Conservation (phyloP, 2,329 filamentous ascomycete genomes). For the Xylaria sp. region DNA sequence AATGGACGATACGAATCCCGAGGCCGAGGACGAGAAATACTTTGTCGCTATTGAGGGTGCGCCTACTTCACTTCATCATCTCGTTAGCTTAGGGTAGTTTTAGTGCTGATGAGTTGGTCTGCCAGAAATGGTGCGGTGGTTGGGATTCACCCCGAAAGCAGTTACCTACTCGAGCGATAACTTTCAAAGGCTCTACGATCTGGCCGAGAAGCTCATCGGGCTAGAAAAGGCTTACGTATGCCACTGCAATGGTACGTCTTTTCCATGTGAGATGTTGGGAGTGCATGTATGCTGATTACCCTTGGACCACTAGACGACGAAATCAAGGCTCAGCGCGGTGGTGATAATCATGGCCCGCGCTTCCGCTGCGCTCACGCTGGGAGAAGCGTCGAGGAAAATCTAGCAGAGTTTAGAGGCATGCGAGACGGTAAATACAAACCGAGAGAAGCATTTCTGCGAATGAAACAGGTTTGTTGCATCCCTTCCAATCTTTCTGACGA, state of each 20-base stretch:
- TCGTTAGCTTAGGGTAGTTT: background rate
- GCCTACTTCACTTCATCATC: background rate
- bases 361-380: conserved; percentile 85
- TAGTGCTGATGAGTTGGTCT: background rate
- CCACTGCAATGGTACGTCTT: conserved; percentile 72
- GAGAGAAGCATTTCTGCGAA: conserved; percentile 84
- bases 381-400: conserved; percentile 78
- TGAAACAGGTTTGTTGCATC: conserved; percentile 70
- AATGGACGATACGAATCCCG: conserved; percentile 91
- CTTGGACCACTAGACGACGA: conserved; percentile 68
- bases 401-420: conserved; percentile 89
- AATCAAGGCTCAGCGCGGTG: conserved; percentile 88
- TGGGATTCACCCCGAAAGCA: conserved; percentile 80
- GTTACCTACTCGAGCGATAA: conserved; percentile 93
- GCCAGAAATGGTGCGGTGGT: conserved; percentile 76
- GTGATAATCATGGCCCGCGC: conserved; percentile 74
- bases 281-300: background rate
- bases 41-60: conserved; percentile 79
- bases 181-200: conserved; percentile 87
- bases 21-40: conserved; percentile 90
- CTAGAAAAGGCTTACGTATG: conserved; percentile 84
- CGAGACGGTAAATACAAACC: conserved; percentile 89
- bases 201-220: conserved; percentile 85
- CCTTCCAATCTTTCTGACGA: background rate
- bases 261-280: background rate